Evolutionary conservation across 2,329 filamentous ascomycete species (phyloP).

Genomic region (Aureobasidium sp.): DNA sequence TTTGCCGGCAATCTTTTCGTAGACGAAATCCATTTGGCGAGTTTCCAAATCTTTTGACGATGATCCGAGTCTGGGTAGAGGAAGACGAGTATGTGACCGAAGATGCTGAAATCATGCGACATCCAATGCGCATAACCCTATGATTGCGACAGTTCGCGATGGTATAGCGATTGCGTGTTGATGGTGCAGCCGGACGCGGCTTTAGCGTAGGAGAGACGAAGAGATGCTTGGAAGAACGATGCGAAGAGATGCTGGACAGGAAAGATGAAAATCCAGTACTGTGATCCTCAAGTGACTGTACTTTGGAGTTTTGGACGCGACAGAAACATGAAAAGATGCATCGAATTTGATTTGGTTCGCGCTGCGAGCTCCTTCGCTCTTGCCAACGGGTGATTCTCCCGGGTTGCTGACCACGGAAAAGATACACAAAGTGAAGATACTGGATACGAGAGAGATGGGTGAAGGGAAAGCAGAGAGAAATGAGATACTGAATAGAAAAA

Average conservation of each 20-base stretch:
- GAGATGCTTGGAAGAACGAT: not conserved
- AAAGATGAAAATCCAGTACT: not conserved
- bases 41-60: not conserved
- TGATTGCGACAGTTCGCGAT: not conserved
- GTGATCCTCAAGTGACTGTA: not conserved
- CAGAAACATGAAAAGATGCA: not conserved
- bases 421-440: not conserved
- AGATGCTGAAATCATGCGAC: not conserved
- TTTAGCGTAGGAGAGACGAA: not conserved
- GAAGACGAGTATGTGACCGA: not conserved
- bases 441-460: not conserved
- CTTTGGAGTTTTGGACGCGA: too few species aligned
- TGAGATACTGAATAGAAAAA: not conserved
- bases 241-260: not conserved
- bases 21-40: not conserved
- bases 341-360: not conserved
- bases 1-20: slow-evolving; percentile 5
- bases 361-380: not conserved
- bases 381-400: not conserved
- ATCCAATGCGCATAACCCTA: too few species aligned
- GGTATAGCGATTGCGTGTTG: not conserved
- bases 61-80: not conserved
- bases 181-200: not conserved
- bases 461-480: not conserved
- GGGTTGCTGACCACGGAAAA: not conserved